A percentile compares a stretch with the other conserved stretches of the same genome.
Conservation (phyloP, 768 basidiomycete species). For the Amyloporia xantha region DNA sequence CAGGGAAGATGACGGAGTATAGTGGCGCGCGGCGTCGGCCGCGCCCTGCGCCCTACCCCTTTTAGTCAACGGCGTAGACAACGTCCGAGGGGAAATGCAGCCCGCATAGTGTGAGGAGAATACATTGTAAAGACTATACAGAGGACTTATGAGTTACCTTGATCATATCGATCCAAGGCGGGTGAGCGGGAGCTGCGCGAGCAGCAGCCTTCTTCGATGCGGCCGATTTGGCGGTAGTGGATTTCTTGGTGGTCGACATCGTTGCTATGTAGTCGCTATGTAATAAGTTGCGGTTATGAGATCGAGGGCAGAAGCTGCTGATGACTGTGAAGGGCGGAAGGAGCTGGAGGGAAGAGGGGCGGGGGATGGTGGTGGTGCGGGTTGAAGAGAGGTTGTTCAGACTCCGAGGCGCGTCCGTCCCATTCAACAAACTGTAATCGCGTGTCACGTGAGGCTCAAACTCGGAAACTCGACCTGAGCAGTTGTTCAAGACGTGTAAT, state of each 20-base stretch:
- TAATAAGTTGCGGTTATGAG: conserved; percentile 9
- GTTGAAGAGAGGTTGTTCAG: conserved; percentile 26
- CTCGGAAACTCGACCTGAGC: conserved; percentile 11
- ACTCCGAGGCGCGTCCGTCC: conserved; percentile 28
- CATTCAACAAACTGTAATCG: conserved; percentile 30
- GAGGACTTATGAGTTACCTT: conserved; percentile 41
- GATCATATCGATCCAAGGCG: conserved; percentile 73
- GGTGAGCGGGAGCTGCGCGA: conserved; percentile 39
- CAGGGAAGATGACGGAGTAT: conserved; percentile 14
- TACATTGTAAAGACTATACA: conserved; percentile 12
- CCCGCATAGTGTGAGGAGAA: not conserved
- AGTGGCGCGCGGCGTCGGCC: conserved; percentile 25
- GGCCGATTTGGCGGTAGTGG: conserved; percentile 42
- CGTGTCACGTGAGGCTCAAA: conserved; percentile 26
- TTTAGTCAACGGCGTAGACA: conserved; percentile 22
- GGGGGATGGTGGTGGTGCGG: conserved; percentile 44
- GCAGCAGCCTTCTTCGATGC: conserved; percentile 37
- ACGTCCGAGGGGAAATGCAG: conserved; percentile 1
- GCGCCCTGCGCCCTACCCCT: conserved; percentile 38
- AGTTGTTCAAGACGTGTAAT: not conserved
- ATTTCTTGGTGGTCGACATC: conserved; percentile 31
- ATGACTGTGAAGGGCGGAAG: conserved; percentile 15
- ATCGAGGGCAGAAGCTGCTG: conserved; percentile 13
- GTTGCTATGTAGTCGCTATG: conserved; percentile 29
- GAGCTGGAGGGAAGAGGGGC: conserved; percentile 18